Base-by-base conservation (phyloP, 208 protist species). In the Leishmania mexicana region DNA sequence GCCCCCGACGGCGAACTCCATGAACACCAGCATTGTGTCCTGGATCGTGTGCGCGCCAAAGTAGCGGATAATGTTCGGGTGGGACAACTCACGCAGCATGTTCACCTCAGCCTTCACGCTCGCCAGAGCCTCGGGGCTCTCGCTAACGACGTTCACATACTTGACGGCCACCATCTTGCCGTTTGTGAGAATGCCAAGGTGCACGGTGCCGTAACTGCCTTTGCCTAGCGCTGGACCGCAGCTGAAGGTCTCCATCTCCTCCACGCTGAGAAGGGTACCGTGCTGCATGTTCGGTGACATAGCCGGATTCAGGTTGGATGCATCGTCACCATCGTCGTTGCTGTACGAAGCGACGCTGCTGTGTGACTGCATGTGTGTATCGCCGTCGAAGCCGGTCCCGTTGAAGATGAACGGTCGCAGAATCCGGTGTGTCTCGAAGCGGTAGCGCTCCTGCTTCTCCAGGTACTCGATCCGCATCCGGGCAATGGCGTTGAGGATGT, bases 1-100 rank as follows among this genome's bases (percentile, higher is more conserved):
- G 15, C 96, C 96, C 38, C 95, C 94, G 28, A 96, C 88, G 15
- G 96, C 92, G 72, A 96, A 98, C 81, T 98, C 96, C 91, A 98
- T 96, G 75, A 98, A 98, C 57, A 98, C 85, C 74, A 96, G 87
- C 83, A 98, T 89, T 53, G 87, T 90, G 64, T 90, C 87, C 49
- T 94, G 76, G 51, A 88, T 90, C 4, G 89, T 87, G 80, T 91
- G 88, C 7, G 90, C 92, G 45, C 91, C 94, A 74, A 93, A 95
- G 87, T 97, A 97, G 49, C 90, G 88, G 31, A 97, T 94, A 76
- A 97, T 94, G 78, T 97, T 95, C 10, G 94, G 94, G 80, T 97
- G 94, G 49, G 87, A 93, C 68, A 94, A 81, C 85, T 94, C 84
- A 47, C 87, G 88, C n/a, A 97, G 90, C 78, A 92, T 89, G 70